Evolutionary conservation across 2,329 filamentous ascomycete genomes (phyloP), one percentile per base, ranked within the genome.

Genomic region (Neonectria magnoliae): DNA sequence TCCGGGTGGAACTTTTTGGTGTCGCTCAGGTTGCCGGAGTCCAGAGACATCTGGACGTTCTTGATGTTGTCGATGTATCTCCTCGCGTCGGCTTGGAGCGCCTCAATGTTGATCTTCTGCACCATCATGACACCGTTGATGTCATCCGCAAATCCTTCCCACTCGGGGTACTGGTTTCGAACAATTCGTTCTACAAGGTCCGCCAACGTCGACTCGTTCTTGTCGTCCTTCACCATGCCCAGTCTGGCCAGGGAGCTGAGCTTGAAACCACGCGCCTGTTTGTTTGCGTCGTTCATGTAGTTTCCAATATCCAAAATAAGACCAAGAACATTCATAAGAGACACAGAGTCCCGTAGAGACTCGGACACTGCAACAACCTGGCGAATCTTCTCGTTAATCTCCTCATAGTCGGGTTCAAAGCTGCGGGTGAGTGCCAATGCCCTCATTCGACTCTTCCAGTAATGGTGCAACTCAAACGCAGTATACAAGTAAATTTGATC

Each of bases 231-330:
- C 76, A 98, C 93, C 94, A 99, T 98, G 66, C 92, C 94, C 60
- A 99, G 84, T 60, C 96, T 90, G 29, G 93, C 93, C 53, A 99
- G 89, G 6, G 96, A 98, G 76, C 94, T 96, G 14, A 99, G 88
- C 83, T 99, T 99, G 90, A 99, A 99, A 67, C 96, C 96, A 62
- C 91, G 93, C 4, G 96, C 96, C 81, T 98, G 96, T 83, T 99
- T 99, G 82, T 98, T 98, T 60, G 94, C 91, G 77, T 98, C 96
- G 84, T 99, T 99, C 96, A 99, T 99, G 85, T 97, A 99, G 80
- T 99, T 99, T 79, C 96, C 96, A 76, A 99, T 97, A 79, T 98
- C 95, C 73, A 99, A 84, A 79, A 99, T 99, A 67, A 98, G 86
- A 64, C 95, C 94, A 61, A 99, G 88, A 51, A 99, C 94, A 70